Evolutionary conservation across 257 asterid species (phyloP).

Genomic region (Agastache rugosa): DNA sequence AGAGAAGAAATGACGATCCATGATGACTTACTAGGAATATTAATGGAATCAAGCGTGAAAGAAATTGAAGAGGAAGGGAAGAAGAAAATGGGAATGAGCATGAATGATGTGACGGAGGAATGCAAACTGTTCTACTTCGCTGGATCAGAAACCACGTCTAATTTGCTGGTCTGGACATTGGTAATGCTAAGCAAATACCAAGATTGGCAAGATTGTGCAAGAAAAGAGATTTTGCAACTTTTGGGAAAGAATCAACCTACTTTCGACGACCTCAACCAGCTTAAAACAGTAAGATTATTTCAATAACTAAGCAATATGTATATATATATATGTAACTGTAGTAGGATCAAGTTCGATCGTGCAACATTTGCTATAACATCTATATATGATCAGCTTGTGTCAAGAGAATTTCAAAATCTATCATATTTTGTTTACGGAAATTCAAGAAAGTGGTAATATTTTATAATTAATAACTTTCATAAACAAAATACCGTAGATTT

Average conservation of each 20-base stretch:
- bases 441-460: too few relatives aligned
- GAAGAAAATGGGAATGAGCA: slow-evolving; percentile 38
- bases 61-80: slow-evolving; percentile 42
- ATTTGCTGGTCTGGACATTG: slow-evolving; percentile 49
- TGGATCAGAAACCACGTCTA: slow-evolving; percentile 44
- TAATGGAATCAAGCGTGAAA: slow-evolving; percentile 43
- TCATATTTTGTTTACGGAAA: too few relatives aligned
- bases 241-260: slow-evolving; percentile 36
- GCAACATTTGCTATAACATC: too few relatives aligned
- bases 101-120: slow-evolving; percentile 36
- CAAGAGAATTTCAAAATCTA: too few relatives aligned
- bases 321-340: too few relatives aligned
- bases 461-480: too few relatives aligned
- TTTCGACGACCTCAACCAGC: slow-evolving; percentile 40
- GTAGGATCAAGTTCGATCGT: too few relatives aligned
- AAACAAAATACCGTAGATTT: too few relatives aligned
- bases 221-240: slow-evolving; percentile 42
- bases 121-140: slow-evolving; percentile 51
- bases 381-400: too few relatives aligned
- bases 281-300: slow-evolving; percentile 43
- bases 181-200: slow-evolving; percentile 42
- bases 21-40: slow-evolving; percentile 40
- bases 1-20: slow-evolving; percentile 25
- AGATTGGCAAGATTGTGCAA: slow-evolving; percentile 49
- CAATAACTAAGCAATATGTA: too few relatives aligned